A percentile compares a stretch with the other conserved stretches of the same genome.
Conservation (phyloP, 1,284 basidiomycete species). For the Rhodotorula sp. region DNA sequence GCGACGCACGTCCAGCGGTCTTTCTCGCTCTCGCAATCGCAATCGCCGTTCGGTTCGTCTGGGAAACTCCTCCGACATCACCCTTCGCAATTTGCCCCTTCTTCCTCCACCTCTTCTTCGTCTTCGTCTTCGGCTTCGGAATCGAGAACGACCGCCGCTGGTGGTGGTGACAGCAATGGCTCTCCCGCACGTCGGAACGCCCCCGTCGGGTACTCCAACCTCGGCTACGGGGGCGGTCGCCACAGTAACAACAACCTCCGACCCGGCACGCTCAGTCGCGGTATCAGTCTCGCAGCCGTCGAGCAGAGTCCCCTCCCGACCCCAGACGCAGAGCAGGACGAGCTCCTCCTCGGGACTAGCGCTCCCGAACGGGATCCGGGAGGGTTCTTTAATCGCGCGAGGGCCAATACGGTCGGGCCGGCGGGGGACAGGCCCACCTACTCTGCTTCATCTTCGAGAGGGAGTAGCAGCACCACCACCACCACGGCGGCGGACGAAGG, state of each 20-base stretch:
- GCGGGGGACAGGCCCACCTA: not conserved
- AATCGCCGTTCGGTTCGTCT: not conserved
- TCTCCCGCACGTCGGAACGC: too few species aligned
- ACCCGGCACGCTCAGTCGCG: not conserved
- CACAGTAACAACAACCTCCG: not conserved
- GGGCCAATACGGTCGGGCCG: not conserved
- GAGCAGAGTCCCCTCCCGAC: constrained; percentile 9
- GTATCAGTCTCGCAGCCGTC: not conserved
- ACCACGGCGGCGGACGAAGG: not conserved
- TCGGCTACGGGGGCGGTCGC: too few species aligned
- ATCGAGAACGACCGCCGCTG: too few species aligned
- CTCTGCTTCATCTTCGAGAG: too few species aligned
- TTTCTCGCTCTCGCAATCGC: not conserved
- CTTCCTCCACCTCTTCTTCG: not conserved
- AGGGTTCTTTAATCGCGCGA: constrained; percentile 1
- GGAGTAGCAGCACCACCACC: not conserved
- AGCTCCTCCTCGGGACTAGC: not conserved
- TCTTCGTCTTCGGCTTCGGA: too few species aligned
- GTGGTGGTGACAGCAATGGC: too few species aligned
- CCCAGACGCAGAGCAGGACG: not conserved
- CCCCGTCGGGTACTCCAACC: too few species aligned
- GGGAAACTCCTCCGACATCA: not conserved
- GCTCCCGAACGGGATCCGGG: not conserved
- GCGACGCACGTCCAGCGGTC: not conserved
- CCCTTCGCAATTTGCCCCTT: not conserved